phyloP scores from a whole-genome alignment of 306 rosid species.

The Macrotyloma uniflorum region DNA sequence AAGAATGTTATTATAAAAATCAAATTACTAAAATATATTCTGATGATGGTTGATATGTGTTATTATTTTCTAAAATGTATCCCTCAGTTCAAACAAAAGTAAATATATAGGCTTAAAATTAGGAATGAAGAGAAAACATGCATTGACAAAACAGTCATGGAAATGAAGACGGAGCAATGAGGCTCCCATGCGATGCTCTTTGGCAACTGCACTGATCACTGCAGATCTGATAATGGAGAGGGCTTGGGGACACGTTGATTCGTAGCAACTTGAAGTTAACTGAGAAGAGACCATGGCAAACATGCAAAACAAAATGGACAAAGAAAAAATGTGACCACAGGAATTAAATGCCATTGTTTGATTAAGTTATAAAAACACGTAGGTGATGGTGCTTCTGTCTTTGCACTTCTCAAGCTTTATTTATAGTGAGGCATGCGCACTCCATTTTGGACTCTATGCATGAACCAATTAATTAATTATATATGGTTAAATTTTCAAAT shows the following conservation, averaged over 20 bases:
- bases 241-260: constrained; percentile 45
- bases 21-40: too few relatives aligned
- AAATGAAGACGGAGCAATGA: constrained; percentile 63
- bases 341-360: constrained; percentile 39
- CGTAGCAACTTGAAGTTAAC: constrained; percentile 39
- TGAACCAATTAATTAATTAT: neutral
- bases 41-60: too few relatives aligned
- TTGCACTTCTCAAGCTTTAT: constrained; percentile 37
- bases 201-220: constrained; percentile 44
- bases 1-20: neutral
- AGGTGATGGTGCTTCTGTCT: neutral
- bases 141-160: constrained; percentile 56
- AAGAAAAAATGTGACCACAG: neutral
- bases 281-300: constrained; percentile 33
- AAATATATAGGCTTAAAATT: too few relatives aligned
- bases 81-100: too few relatives aligned
- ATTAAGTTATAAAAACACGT: neutral
- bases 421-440: constrained; percentile 34
- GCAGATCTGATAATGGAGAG: constrained; percentile 38
- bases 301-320: constrained; percentile 34
- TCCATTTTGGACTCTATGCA: constrained; percentile 28
- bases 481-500: too few relatives aligned
- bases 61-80: too few relatives aligned
- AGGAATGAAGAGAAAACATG: constrained; percentile 29
- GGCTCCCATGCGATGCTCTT: constrained; percentile 62